Evolutionary conservation across 441 rosid species (phyloP), one percentile per base, ranked within the genome.

Genomic region (Isatis lusitanica): DNA sequence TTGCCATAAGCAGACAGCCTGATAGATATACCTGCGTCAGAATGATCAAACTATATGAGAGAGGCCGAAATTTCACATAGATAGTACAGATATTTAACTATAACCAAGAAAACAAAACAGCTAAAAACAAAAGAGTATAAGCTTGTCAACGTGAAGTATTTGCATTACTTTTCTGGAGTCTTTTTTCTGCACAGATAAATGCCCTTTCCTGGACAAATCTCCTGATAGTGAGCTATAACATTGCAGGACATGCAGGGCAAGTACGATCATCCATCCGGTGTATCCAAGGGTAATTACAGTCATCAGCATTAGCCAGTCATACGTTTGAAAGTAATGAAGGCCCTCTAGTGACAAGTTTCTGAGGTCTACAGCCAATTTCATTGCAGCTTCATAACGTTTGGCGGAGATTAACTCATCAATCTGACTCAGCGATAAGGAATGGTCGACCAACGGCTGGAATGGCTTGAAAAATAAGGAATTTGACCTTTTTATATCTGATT

Each of bases 281-380:
- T 94, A 94, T 42, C 97, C 98, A 78, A 92, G 90, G 68, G 92
- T 89, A 58, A 94, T 82, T 17, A 85, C 81, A 60, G 90, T 85
- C 97, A 94, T 94, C 85, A 94, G 82, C 97, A 89, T 87, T 79
- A 92, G 82, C 97, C 97, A 94, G 74, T 94, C 98, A 74, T 94
- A 94, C 11, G 98, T 94, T 79, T 94, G 98, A 78, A 89, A 94
- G 86, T 92, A 94, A 59, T 92, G 97, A 72, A 94, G 90, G 44
- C 97, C 98, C 52, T 92, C 81, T 47, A 94, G 83, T 17, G 98
- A 88, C 87, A 88, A 83, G 81, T 85, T 81, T 87, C 96, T 92
- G 52, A 94, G 93, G 71, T 85, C 84, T 78, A 89, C 81, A 16
- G 88, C 83, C 62, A 75, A 83, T 79, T 71, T 84, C 97, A 86